phyloP scores from a whole-genome alignment of 1,284 basidiomycete species.

The Malassezia cuniculi region DNA sequence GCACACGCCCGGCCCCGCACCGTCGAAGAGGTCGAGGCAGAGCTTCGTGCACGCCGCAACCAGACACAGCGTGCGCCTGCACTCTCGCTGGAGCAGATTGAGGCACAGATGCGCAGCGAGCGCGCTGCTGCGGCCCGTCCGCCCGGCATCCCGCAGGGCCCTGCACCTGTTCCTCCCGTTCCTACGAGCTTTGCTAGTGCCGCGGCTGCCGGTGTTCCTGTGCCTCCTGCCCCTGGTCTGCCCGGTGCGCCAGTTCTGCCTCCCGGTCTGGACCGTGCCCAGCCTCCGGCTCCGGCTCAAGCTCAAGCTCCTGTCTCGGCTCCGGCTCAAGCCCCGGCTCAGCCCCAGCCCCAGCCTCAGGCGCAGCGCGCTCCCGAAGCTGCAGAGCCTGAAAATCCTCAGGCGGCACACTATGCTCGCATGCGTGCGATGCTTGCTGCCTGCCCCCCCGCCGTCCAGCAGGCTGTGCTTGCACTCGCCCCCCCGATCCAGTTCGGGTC shows the following conservation, averaged over 20 bases:
- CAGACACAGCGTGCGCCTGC: slow-evolving; percentile 13
- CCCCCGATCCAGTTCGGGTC: slow-evolving; percentile 42
- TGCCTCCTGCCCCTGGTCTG: slow-evolving; percentile 10
- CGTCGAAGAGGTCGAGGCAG: slow-evolving; percentile 46
- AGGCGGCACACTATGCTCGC: slow-evolving; percentile 33
- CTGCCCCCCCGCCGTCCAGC: slow-evolving; percentile 32
- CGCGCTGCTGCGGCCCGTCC: slow-evolving; percentile 4
- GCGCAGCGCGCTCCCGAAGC: neutral
- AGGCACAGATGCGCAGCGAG: slow-evolving; percentile 57
- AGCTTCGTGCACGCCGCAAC: slow-evolving; percentile 36
- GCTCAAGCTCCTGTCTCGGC: slow-evolving; percentile 18
- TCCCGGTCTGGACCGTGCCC: neutral
- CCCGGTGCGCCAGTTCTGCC: slow-evolving; percentile 1
- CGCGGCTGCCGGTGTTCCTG: slow-evolving; percentile 9
- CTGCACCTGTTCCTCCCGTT: too few relatives aligned
- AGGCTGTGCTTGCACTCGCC: slow-evolving; percentile 31
- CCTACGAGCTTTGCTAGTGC: neutral
- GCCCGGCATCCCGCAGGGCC: neutral
- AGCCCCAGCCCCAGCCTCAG: slow-evolving; percentile 17
- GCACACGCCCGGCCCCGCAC: slow-evolving; percentile 28
- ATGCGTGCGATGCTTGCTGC: slow-evolving; percentile 37
- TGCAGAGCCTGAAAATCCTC: slow-evolving; percentile 7
- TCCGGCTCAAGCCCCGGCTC: slow-evolving; percentile 13
- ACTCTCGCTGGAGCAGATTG: slow-evolving; percentile 83
- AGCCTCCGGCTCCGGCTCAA: neutral